Conservation (phyloP, 805 yeast genomes). For the Sugiyamaella valdiviana region DNA sequence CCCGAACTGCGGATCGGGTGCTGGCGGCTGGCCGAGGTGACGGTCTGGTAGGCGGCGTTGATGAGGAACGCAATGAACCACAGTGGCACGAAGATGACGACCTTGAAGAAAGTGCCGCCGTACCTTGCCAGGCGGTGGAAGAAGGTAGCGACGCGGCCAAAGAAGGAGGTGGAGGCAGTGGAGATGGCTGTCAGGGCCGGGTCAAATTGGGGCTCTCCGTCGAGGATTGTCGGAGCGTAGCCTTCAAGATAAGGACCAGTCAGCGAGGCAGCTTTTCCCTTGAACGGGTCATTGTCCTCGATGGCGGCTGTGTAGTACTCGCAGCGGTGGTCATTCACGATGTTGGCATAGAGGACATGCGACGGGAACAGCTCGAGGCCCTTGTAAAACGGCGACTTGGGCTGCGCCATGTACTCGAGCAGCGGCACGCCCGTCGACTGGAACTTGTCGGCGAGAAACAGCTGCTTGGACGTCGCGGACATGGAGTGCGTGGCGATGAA, state of each 20-base stretch:
- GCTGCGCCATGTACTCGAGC: conserved; percentile 58
- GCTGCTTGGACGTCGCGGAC: conserved; percentile 68
- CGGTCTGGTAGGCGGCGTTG: conserved; percentile 38
- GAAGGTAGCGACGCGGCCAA: background rate
- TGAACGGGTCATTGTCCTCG: conserved; percentile 30
- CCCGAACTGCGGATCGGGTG: conserved; percentile 9
- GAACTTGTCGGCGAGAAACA: conserved; percentile 43
- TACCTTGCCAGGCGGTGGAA: conserved; percentile 32
- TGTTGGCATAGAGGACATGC: conserved; percentile 62
- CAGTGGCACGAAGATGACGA: conserved; percentile 52
- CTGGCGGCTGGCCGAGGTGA: conserved; percentile 37
- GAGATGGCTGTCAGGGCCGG: background rate
- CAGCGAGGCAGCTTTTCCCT: conserved; percentile 7
- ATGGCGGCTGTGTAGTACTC: conserved; percentile 81
- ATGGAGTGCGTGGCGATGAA: conserved; percentile 55
- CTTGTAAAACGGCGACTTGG: conserved; percentile 51
- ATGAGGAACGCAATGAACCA: conserved; percentile 56
- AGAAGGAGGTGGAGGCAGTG: background rate
- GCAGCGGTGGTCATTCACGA: conserved; percentile 73
- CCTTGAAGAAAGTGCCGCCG: conserved; percentile 40
- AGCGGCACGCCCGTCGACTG: conserved; percentile 40
- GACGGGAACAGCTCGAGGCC: conserved; percentile 50
- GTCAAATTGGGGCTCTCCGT: background rate
- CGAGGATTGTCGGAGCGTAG: conserved; percentile 43
- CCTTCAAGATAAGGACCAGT: conserved; percentile 37